Percentiles rank a stretch among this genome's conserved stretches.
These are phyloP conservation scores for Bisporella sp. DNA, from an alignment of 2,329 filamentous ascomycete species.

Conservation along the genomic window DNA sequence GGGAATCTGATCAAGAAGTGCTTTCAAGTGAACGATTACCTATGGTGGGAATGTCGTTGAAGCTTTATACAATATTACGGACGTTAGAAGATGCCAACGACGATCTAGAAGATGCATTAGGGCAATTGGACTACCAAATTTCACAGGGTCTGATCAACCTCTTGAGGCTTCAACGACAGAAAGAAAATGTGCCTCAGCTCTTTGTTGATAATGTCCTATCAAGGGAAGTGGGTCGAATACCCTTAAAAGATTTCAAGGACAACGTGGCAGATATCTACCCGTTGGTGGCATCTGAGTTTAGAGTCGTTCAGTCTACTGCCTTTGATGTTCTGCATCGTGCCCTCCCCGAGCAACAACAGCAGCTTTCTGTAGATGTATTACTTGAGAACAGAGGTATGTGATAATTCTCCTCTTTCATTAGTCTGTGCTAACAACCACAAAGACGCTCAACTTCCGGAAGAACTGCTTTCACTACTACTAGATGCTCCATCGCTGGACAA, in stretches of 20 bases:
- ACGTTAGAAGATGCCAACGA: slow-evolving; percentile 71
- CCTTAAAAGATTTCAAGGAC: slow-evolving; percentile 54
- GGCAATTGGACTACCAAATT: slow-evolving; percentile 48
- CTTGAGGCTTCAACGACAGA: slow-evolving; percentile 45
- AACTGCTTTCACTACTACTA: slow-evolving; percentile 76
- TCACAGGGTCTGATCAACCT: slow-evolving; percentile 54
- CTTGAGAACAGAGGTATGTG: slow-evolving; percentile 56
- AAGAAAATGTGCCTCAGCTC: slow-evolving; percentile 56
- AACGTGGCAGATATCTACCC: slow-evolving; percentile 60
- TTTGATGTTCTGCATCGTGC: slow-evolving; percentile 74
- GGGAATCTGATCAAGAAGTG: slow-evolving; percentile 39
- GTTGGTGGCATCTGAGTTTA: slow-evolving; percentile 68
- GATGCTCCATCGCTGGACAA: slow-evolving; percentile 67
- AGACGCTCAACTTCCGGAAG: slow-evolving; percentile 69
- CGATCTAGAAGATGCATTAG: slow-evolving; percentile 71
- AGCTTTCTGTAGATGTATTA: slow-evolving; percentile 71
- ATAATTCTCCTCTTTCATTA: not conserved
- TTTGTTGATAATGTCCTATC: slow-evolving; percentile 71
- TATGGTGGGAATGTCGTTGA: slow-evolving; percentile 64
- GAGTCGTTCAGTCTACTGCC: slow-evolving; percentile 69
- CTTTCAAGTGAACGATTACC: slow-evolving; percentile 45
- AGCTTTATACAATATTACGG: slow-evolving; percentile 58
- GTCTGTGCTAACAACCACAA: slow-evolving; percentile 8
- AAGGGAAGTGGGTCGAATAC: slow-evolving; percentile 58
- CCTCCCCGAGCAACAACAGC: slow-evolving; percentile 72